Evolutionary conservation across 1,139 yeast genomes (phyloP).

Genomic region (Candida sanyaensis): DNA sequence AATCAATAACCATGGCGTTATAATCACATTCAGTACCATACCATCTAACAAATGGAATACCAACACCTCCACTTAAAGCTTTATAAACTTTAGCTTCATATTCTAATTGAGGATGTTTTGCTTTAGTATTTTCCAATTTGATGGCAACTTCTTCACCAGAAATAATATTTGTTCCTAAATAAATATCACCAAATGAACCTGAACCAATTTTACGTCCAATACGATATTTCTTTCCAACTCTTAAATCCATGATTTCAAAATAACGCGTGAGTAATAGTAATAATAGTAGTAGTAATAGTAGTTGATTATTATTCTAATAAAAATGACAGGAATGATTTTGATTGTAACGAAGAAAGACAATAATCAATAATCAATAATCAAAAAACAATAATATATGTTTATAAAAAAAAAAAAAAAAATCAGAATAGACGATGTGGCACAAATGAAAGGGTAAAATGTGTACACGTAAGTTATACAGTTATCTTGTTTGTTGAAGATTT

Average conservation of each 20-base stretch:
- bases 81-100: slow-evolving; percentile 95
- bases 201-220: slow-evolving; percentile 96
- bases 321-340: too few relatives aligned
- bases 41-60: slow-evolving; percentile 97
- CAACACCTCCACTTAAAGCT: slow-evolving; percentile 94
- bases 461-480: too few relatives aligned
- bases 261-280: too few relatives aligned
- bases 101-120: slow-evolving; percentile 95
- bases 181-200: slow-evolving; percentile 97
- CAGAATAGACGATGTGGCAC: too few relatives aligned
- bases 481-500: too few relatives aligned
- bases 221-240: slow-evolving; percentile 94
- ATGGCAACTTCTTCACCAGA: slow-evolving; percentile 98
- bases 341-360: too few relatives aligned
- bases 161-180: slow-evolving; percentile 87
- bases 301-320: too few relatives aligned
- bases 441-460: too few relatives aligned
- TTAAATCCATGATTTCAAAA: slow-evolving; percentile 55
- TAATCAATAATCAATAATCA: too few relatives aligned
- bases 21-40: slow-evolving; percentile 96
- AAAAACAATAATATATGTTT: too few relatives aligned
- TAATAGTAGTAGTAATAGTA: too few relatives aligned
- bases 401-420: too few relatives aligned
- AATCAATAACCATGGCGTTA: slow-evolving; percentile 95
- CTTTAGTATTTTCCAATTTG: slow-evolving; percentile 85